Base-by-base conservation (phyloP, 1,284 basidiomycete species). In the Ustilago trichophora region DNA sequence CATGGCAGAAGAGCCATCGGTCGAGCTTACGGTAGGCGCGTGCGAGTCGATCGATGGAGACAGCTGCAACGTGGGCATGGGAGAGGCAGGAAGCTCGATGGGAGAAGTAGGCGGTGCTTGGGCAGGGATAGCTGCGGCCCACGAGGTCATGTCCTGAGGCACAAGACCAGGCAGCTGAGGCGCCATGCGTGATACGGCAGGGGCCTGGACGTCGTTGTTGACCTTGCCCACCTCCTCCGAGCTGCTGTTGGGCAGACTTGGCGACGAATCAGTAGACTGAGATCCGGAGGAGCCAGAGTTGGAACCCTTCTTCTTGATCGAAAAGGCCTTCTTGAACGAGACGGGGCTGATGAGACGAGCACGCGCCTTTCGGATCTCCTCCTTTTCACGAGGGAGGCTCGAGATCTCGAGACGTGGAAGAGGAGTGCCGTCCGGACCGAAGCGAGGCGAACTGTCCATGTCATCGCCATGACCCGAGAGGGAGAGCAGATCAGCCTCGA, bases 311-410 rank as follows among this genome's bases (percentile, higher is more conserved):
- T 37, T 51, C 36, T 44, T 65, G 44, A 60, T 52, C 27, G 52
- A 48, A n/a, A 68, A 63, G n/a, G 65, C 49, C 54, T 54, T 68
- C 29, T 40, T 68, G 49, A 68, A 55, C n/a, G 50, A 33, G 32
- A 49, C 36, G 6, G 65, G 65, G 54, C 58, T 62, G 42, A 62
- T 51, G 36, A 57, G 53, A 18, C 51, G 57, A 33, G 56, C 52
- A 4, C 56, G 38, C 4, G 53, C 47, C 35, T 41, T 50, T 10
- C 38, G 38, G 6, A 56, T 43, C 21, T 67, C 56, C 4, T 60
- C 48, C 64, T 60, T 67, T 33, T 67, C 64, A 10, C 64, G 47
- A 11, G 64, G 64, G 25, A 67, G 49, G 25, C 40, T 55, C 12
- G 64, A 35, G 26, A 67, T 46, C 7, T 67, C 64, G 13, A 67